Evolutionary conservation across 129 eudicot genomes (phyloP), one percentile per base, ranked within the genome.

Genomic region (Saussurea involucrata): DNA sequence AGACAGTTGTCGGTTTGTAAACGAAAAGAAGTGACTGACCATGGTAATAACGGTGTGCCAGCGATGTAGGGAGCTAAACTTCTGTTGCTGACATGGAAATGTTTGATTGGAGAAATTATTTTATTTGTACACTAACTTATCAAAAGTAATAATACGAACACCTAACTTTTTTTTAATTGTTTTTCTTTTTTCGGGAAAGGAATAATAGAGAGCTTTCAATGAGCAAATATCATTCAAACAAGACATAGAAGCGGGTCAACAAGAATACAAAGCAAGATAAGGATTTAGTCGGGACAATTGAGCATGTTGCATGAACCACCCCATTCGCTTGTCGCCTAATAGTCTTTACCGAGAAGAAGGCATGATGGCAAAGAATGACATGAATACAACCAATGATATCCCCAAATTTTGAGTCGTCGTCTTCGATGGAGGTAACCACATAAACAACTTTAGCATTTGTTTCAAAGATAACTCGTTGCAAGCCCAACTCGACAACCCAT

Each of bases 1-100:
- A 37, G 78, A 61, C 78, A 74, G 78, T 74, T 74, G 70, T 74
- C 61, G 78, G 69, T 74, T 75, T 75, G 20, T 69, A n/a, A 24
- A n/a, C 22, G 18, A 27, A 33, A 58, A 55, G 32, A 69, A 69
- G 68, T 25, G 76, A 64, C 7, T 37, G 82, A 78, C 63, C 74
- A 78, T 58, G 64, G 76, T 69, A 78, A 78, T 4, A 68, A 69
- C 60, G 61, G n/a, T 78, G 82, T 58, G 82, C 68, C 76, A 58
- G 76, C 82, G 82, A 58, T 69, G 76, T 36, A 78, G 82, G 32
- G 49, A 22, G 72, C 7, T 27, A 65, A 17, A 65, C n/a, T 75
- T n/a, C 66, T 75, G 71, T 17, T 46, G 71, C 40, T 75, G 72
- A 75, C 71, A 61, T 64, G 64, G 63, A 10, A 8, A 37, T 64